These are phyloP conservation scores for Hirsutella minnesotensis DNA, from an alignment of 2,329 filamentous ascomycete species.

Conservation along the genomic window DNA sequence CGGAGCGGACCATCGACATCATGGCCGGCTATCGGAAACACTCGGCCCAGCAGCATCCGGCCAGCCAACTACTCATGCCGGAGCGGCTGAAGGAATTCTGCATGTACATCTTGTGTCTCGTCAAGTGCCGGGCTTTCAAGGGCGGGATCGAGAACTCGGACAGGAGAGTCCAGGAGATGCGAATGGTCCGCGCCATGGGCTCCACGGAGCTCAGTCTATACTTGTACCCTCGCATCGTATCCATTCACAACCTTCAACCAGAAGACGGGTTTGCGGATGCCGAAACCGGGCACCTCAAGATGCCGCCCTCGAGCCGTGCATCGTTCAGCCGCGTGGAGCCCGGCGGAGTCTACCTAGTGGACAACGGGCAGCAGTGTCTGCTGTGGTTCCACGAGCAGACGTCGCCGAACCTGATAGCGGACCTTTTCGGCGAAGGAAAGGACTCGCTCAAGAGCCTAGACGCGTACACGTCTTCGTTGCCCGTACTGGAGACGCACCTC, in stretches of 20 bases:
- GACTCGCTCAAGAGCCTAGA: slow-evolving; percentile 62
- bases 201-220: slow-evolving; percentile 78
- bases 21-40: slow-evolving; percentile 88
- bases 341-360: slow-evolving; percentile 86
- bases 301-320: slow-evolving; percentile 70
- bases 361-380: slow-evolving; percentile 86
- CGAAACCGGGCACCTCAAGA: slow-evolving; percentile 72
- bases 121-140: slow-evolving; percentile 91
- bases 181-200: slow-evolving; percentile 81
- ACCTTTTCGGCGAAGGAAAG: slow-evolving; percentile 75
- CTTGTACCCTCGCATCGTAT: slow-evolving; percentile 87
- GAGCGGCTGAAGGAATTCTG: slow-evolving; percentile 93
- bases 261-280: slow-evolving; percentile 85
- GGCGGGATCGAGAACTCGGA: slow-evolving; percentile 84
- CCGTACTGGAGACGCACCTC: slow-evolving; percentile 79
- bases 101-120: slow-evolving; percentile 85
- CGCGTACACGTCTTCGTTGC: slow-evolving; percentile 67
- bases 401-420: slow-evolving; percentile 79
- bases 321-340: slow-evolving; percentile 84
- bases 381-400: slow-evolving; percentile 90
- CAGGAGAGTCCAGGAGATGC: slow-evolving; percentile 80
- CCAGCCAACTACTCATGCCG: slow-evolving; percentile 85
- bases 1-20: slow-evolving; percentile 87
- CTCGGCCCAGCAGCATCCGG: slow-evolving; percentile 74
- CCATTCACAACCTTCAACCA: slow-evolving; percentile 77